Evolutionary conservation across 2,329 filamentous ascomycete genomes (phyloP).

Genomic region (Cytospora piceae): DNA sequence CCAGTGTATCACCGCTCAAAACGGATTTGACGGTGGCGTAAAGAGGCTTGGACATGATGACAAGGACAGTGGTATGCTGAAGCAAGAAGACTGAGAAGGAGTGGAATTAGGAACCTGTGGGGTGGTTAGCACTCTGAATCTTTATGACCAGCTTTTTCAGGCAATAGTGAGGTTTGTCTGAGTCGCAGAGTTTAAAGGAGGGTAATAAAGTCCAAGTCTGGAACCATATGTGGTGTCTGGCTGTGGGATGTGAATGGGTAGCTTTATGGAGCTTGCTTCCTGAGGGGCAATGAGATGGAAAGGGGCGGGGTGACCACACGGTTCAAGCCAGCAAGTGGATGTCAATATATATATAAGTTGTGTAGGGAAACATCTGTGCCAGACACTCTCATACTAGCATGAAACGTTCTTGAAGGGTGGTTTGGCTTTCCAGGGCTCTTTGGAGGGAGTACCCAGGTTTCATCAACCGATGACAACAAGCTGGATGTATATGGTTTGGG

Average conservation of each 20-base stretch:
- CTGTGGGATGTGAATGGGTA: background rate
- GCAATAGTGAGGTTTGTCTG: background rate
- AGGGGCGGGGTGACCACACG: background rate
- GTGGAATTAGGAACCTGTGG: constrained; percentile 15
- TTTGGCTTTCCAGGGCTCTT: constrained; percentile 28
- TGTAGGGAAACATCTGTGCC: background rate
- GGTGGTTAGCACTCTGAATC: constrained; percentile 26
- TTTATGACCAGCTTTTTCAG: background rate
- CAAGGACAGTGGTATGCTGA: constrained; percentile 18
- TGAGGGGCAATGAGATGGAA: background rate
- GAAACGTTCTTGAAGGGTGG: background rate
- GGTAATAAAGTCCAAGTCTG: background rate
- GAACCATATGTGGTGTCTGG: background rate
- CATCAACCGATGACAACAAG: background rate
- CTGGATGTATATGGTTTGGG: background rate
- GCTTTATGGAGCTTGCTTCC: background rate
- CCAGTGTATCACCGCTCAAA: constrained; percentile 88
- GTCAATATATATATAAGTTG: background rate
- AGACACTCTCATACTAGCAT: constrained; percentile 2
- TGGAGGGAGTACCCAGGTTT: background rate
- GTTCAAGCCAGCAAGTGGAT: background rate
- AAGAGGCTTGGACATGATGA: constrained; percentile 57
- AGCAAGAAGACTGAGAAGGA: constrained; percentile 10
- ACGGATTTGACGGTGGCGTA: constrained; percentile 88
- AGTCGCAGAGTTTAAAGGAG: background rate